These are phyloP conservation scores for Pelargonium australe DNA, from an alignment of 441 rosid species.

Conservation along the genomic window DNA sequence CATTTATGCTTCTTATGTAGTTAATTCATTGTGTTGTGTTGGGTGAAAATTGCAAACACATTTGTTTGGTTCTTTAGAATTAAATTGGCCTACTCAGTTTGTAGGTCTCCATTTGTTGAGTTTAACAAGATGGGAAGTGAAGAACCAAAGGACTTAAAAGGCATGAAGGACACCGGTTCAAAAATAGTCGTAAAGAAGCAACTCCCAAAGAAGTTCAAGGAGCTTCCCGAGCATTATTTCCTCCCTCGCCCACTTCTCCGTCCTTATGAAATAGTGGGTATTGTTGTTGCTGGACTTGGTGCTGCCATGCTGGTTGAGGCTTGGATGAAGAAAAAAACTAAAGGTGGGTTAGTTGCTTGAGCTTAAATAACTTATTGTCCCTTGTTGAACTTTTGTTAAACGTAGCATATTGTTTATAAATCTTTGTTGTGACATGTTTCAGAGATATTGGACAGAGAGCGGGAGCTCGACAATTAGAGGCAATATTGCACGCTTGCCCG, in stretches of 20 bases:
- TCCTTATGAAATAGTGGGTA: conserved; percentile 48
- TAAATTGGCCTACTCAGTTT: too few relatives aligned
- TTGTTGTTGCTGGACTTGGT: conserved; percentile 71
- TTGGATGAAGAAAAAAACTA: conserved; percentile 73
- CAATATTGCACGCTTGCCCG: too few relatives aligned
- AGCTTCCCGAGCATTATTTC: conserved; percentile 73
- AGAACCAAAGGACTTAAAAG: conserved; percentile 51
- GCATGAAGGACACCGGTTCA: conserved; percentile 55
- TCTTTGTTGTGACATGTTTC: too few relatives aligned
- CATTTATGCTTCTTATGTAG: too few relatives aligned
- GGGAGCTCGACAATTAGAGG: conserved; percentile 39
- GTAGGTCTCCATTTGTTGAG: too few relatives aligned
- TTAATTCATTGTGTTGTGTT: too few relatives aligned
- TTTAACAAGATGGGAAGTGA: conserved; percentile 85
- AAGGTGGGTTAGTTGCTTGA: conserved; percentile 45
- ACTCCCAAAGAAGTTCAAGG: conserved; percentile 66
- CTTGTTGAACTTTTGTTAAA: not conserved
- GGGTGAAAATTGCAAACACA: too few relatives aligned
- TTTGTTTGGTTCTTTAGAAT: too few relatives aligned
- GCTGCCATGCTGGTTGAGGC: conserved; percentile 80
- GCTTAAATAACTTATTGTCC: not conserved
- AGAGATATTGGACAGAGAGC: conserved; percentile 38
- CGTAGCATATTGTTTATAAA: conserved; percentile 5
- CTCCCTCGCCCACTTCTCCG: conserved; percentile 59
- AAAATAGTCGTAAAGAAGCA: conserved; percentile 55